A percentile compares a stretch with the other conserved stretches of the same genome.
Conservation (phyloP, 805 yeast genomes). For the Pachysolen tannophilus region DNA sequence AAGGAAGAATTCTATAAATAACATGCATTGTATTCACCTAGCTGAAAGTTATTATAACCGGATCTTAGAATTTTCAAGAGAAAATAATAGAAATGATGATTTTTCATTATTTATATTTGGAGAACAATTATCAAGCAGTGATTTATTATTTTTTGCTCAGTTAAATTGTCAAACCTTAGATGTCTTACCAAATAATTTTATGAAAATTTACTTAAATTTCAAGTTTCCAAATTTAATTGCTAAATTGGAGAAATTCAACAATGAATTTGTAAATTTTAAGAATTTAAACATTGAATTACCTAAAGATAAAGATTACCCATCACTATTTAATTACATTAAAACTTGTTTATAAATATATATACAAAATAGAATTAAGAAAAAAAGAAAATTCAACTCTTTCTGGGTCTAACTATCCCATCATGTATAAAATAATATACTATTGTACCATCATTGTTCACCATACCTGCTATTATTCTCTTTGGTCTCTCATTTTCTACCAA, state of each 20-base stretch:
- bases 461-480: conserved; percentile 40
- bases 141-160: conserved; percentile 32
- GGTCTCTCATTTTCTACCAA: conserved; percentile 21
- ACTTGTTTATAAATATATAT: conserved; percentile 5
- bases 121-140: conserved; percentile 19
- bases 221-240: conserved; percentile 23
- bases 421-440: conserved; percentile 62
- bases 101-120: conserved; percentile 13
- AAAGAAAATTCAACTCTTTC: conserved; percentile 31
- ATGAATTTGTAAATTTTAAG: conserved; percentile 3
- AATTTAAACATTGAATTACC: conserved; percentile 1
- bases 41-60: conserved; percentile 8
- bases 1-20: conserved; percentile 20
- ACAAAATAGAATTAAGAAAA: too few relatives aligned
- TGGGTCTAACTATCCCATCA: conserved; percentile 60
- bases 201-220: conserved; percentile 23
- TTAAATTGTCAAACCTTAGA: conserved; percentile 22
- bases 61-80: conserved; percentile 4
- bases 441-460: conserved; percentile 60
- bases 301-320: conserved; percentile 4
- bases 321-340: conserved; percentile 6
- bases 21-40: conserved; percentile 20
- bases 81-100: not conserved
- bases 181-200: conserved; percentile 33
- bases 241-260: conserved; percentile 1